These are phyloP conservation scores for Myotisia sp. DNA, from an alignment of 2,329 filamentous ascomycete species.

Conservation along the genomic window DNA sequence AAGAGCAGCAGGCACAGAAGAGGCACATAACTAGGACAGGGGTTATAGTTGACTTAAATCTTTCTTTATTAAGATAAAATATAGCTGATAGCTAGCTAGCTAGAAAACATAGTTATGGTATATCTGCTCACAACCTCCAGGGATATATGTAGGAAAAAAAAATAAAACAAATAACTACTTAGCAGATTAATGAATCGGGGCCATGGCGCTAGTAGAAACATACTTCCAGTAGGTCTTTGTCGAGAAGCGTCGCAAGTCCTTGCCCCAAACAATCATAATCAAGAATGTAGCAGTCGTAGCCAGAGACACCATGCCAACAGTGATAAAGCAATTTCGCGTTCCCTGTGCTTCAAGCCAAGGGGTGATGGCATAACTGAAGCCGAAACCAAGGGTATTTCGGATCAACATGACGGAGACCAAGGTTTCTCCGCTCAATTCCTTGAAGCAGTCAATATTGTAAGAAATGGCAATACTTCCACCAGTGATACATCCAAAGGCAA, in stretches of 20 bases:
- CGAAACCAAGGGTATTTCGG: constrained; percentile 26
- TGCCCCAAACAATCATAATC: constrained; percentile 20
- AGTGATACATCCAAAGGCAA: constrained; percentile 16
- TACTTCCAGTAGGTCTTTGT: constrained; percentile 11
- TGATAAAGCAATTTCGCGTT: constrained; percentile 23
- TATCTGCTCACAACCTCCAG: too few species aligned
- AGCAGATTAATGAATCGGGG: constrained; percentile 2
- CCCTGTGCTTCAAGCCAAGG: constrained; percentile 23
- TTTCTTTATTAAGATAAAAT: too few species aligned
- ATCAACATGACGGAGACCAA: constrained; percentile 26
- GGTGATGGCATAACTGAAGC: constrained; percentile 22
- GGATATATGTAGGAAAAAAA: too few species aligned
- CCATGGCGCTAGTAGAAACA: constrained; percentile 6
- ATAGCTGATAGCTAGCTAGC: too few species aligned
- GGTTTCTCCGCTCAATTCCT: constrained; percentile 18
- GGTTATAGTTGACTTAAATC: too few species aligned
- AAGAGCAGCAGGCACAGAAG: too few species aligned
- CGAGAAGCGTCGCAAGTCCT: constrained; percentile 13
- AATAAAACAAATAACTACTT: background rate
- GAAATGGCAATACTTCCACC: constrained; percentile 15
- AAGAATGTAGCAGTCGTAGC: constrained; percentile 17
- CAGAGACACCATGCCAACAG: constrained; percentile 19
- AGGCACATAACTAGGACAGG: too few species aligned
- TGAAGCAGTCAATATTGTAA: constrained; percentile 19
- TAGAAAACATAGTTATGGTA: too few species aligned